A percentile compares a stretch with the other conserved stretches of the same genome.
These are phyloP conservation scores for Puya raimondii DNA, from an alignment of 176 grass and related monocot species.

Conservation along the genomic window DNA sequence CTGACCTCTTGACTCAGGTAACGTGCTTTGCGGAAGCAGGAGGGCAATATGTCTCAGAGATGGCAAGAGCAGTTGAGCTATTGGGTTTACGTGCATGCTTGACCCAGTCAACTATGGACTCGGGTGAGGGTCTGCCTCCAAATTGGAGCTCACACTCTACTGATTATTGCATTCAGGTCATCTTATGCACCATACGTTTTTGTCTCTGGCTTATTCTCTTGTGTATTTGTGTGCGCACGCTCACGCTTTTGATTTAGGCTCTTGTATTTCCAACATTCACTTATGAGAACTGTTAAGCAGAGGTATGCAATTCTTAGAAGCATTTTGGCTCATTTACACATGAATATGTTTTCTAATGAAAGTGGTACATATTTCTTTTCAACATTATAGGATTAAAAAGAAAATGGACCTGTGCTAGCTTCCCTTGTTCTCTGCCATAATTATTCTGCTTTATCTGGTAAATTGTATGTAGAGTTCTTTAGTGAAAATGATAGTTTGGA, in stretches of 20 bases:
- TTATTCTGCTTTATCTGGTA: no score
- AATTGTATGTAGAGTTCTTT: no score
- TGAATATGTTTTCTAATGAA: no score
- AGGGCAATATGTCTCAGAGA: slow-evolving; percentile 74
- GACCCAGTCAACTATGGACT: slow-evolving; percentile 81
- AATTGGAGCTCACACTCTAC: slow-evolving; percentile 62
- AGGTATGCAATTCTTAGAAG: no score
- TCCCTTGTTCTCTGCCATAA: no score
- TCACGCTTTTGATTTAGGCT: background rate
- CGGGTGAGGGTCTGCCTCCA: slow-evolving; percentile 62
- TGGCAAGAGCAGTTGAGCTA: slow-evolving; percentile 69
- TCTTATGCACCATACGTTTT: background rate
- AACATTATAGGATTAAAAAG: no score
- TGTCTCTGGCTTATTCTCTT: background rate
- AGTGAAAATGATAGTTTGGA: no score
- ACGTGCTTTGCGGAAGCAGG: slow-evolving; percentile 97
- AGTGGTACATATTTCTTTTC: no score
- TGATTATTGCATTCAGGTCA: slow-evolving; percentile 77
- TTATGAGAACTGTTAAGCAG: no score
- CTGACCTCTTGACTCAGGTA: slow-evolving; percentile 33
- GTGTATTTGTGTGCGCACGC: background rate
- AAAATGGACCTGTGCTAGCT: no score
- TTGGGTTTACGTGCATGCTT: slow-evolving; percentile 78
- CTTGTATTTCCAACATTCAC: no score
- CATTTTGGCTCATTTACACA: no score